Evolutionary conservation across 306 rosid genomes (phyloP).

Genomic region (Fragaria iinumae): DNA sequence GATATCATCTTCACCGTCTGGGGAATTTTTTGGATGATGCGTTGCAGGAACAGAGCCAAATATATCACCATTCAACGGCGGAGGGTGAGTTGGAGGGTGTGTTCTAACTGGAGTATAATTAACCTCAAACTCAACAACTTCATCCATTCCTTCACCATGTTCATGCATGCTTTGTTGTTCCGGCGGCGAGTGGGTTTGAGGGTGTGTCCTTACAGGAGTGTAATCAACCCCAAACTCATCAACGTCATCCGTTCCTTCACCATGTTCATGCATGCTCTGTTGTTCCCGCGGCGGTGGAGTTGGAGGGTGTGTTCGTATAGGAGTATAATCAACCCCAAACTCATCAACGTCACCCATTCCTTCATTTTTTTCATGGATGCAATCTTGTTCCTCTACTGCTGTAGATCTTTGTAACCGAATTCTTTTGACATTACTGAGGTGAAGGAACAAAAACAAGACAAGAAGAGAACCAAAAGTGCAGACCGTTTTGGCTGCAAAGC

Average conservation of each 20-base stretch:
- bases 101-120: background rate
- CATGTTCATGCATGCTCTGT: background rate
- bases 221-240: background rate
- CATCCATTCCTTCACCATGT: background rate
- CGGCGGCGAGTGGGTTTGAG: background rate
- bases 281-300: background rate
- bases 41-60: background rate
- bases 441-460: background rate
- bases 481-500: background rate
- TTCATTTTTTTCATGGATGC: background rate
- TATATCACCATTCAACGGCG: background rate
- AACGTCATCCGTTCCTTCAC: background rate
- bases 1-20: background rate
- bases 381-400: too few relatives aligned
- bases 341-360: background rate
- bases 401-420: background rate
- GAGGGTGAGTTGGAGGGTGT: constrained; percentile 1
- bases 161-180: background rate
- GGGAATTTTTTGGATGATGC: background rate
- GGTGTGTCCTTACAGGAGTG: constrained; percentile 1
- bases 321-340: background rate
- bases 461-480: background rate
- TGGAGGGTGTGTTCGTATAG: constrained; percentile 4
- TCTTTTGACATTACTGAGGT: constrained; percentile 6
- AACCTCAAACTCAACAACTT: background rate